Percentiles rank a stretch among this genome's conserved stretches.
Evolutionary conservation across 768 basidiomycete genomes (phyloP).

Genomic region (Lentinula sp.): DNA sequence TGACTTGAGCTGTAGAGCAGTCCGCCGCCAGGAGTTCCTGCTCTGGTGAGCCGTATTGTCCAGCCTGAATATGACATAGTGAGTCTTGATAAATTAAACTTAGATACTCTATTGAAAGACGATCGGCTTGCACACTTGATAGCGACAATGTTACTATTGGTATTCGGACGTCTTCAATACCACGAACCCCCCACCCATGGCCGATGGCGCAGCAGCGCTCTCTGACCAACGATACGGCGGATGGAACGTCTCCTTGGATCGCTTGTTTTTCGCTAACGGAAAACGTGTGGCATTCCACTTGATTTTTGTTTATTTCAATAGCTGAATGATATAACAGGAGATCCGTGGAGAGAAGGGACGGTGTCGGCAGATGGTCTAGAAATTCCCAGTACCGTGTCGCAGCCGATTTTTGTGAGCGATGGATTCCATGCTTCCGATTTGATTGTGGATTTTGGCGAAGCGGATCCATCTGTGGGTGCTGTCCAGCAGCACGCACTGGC

Average conservation of each 20-base stretch:
- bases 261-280: slow-evolving; percentile 67
- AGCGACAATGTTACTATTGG: slow-evolving; percentile 65
- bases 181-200: slow-evolving; percentile 29
- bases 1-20: slow-evolving; percentile 15
- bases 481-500: slow-evolving; percentile 49
- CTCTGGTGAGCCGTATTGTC: slow-evolving; percentile 50
- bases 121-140: neutral
- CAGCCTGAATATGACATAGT: slow-evolving; percentile 52
- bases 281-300: slow-evolving; percentile 37
- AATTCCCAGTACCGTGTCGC: slow-evolving; percentile 40
- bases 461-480: slow-evolving; percentile 42
- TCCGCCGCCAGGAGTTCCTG: slow-evolving; percentile 29
- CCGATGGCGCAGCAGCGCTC: slow-evolving; percentile 22
- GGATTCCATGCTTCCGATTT: slow-evolving; percentile 71
- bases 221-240: slow-evolving; percentile 52
- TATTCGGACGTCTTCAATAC: slow-evolving; percentile 51
- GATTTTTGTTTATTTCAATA: neutral
- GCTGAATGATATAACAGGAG: slow-evolving; percentile 32
- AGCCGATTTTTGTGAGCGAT: slow-evolving; percentile 51
- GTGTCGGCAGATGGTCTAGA: slow-evolving; percentile 48
- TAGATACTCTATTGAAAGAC: slow-evolving; percentile 9
- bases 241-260: slow-evolving; percentile 53
- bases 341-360: slow-evolving; percentile 68
- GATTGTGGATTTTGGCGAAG: slow-evolving; percentile 18
- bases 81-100: neutral